Evolutionary conservation across 306 rosid species (phyloP), one percentile per base, ranked within the genome.

Genomic region (Hippophae gyantsensis): DNA sequence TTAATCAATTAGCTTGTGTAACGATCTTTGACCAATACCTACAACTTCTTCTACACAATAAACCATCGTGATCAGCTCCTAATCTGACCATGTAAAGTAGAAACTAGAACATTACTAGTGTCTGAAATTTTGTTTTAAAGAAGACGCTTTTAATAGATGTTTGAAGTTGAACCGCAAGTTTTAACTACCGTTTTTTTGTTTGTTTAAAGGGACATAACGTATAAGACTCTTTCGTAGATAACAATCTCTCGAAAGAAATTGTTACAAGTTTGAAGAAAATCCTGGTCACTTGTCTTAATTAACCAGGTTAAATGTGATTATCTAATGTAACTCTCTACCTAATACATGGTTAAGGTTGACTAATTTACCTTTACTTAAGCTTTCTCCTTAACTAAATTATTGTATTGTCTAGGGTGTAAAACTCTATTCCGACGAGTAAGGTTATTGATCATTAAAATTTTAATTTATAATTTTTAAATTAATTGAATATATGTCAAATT

Each of bases 271-370:
- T 13, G 69, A 62, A 58, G 3, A 13, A 52, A 48, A 64, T 67
- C 18, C 62, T 44, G 57, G 14, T 27, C 13, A 12, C 55, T 50
- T 65, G 64, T 47, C 43, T 11, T 10, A 47, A 6, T 23, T 25
- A 6, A 56, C 54, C 56, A 10, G 48, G 57, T 58, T 9, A 56
- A 54, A 63, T 27, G 66, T 58, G 71, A 43, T 61, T 65, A 10
- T 70, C 70, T 48, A 60, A 57, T 44, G 65, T 56, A 61, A 65
- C 76, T 48, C 40, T 10, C 62, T 53, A 74, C 80, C 86, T 47
- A 69, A 46, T 63, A 7, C 42, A 0, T 54, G 40, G 60, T 56
- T 25, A 56, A 11, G 9, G 42, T 40, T 40, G 60, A 12, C 7
- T 32, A 14, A 45, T 11, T 32, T 45, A 42, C 60, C 23, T 18